Base-by-base conservation (phyloP, 805 yeast species). In the Jamesozyma lodderae region DNA sequence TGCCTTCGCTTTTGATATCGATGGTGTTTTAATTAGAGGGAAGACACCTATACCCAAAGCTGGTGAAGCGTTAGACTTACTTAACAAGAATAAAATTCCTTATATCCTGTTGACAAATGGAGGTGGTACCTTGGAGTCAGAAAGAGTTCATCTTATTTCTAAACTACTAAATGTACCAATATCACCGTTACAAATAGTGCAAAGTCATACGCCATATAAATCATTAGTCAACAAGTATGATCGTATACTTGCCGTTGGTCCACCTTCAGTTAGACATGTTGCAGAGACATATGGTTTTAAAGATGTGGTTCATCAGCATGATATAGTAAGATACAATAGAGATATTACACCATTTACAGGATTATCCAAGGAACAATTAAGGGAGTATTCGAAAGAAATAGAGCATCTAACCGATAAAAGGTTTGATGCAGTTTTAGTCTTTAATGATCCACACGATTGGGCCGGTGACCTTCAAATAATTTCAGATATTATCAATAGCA, bases 381-480 rank as follows among this genome's bases (percentile, higher is more conserved):
- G 72, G 26, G 59, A 62, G 13, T 46, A 55, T 32, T 75, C 66
- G 2, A 37, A 44, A 14, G 46, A 37, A 1, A 45, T 54, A 9
- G 50, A 40, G 21, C 46, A 43, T 47, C 56, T 59, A 9, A 51
- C 46, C 14, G 40, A 36, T 17, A 61, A 59, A 42, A 73, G 73
- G 16, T 68, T 84, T 42, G 94, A 86, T 46, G 88, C 87, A 2
- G 67, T 88, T 1, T 62, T 88, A 43, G 86, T 87, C 19, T 86
- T 87, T 60, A 82, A 82, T 52, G 96, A 88, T 58, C 87, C 96
- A 4, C 67, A 94, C 42, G 96, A 87, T 56, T 71, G 86, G 79
- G 87, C 84, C 1, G 73, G 88, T 1, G 96, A 87, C 57, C 51
- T 79, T 7, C 96, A 87, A 62, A 70, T 88, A 14, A 75, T 85